Conservation (phyloP, 257 asterid species). For the Solanum gracilifrons region DNA sequence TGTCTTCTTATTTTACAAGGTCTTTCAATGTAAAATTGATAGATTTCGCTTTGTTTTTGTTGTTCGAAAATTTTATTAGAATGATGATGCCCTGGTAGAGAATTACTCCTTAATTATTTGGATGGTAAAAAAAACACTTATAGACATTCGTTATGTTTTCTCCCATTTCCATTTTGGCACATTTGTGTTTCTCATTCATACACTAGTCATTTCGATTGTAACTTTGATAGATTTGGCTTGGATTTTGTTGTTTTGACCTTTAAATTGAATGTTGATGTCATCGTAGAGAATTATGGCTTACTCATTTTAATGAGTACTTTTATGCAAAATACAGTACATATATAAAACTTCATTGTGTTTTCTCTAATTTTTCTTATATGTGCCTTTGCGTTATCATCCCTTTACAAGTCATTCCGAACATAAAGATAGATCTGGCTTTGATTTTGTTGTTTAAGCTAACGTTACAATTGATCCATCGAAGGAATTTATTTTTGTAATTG, state of each 20-base stretch:
- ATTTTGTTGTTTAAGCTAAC: not conserved
- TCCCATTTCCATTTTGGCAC: not conserved
- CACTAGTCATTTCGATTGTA: not conserved
- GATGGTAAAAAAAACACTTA: not conserved
- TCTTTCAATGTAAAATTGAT: not conserved
- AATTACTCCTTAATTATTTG: not conserved
- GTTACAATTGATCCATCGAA: not conserved
- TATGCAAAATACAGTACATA: not conserved
- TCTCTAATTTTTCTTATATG: not conserved
- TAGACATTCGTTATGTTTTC: not conserved
- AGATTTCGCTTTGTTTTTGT: not conserved
- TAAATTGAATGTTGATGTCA: not conserved
- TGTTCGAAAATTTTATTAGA: not conserved
- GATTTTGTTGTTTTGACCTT: not conserved
- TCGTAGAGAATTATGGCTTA: not conserved
- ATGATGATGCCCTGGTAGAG: not conserved
- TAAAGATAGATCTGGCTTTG: not conserved
- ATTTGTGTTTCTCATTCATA: not conserved
- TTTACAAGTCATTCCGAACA: not conserved
- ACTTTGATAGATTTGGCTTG: not conserved
- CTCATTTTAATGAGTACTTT: not conserved
- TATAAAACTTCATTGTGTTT: not conserved
- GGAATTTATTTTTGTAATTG: not conserved
- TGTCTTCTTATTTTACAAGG: not conserved
- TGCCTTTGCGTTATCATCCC: not conserved